Evolutionary conservation across 75 land plant species (phyloP), one percentile per base, ranked within the genome.

Genomic region (Cunninghamia lanceolata): DNA sequence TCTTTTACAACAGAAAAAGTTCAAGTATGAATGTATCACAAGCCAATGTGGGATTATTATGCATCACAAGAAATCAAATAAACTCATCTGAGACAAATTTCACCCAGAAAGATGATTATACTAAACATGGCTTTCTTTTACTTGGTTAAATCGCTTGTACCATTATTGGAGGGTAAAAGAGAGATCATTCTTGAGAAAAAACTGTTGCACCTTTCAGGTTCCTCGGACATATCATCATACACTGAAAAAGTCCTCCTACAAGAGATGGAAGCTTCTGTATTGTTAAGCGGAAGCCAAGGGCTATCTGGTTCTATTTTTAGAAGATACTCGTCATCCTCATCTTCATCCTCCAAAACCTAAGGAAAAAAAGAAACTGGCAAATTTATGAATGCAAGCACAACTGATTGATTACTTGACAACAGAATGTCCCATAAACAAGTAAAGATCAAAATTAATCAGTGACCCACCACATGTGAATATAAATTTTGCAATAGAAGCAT

Each of bases 151-250:
- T 21, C 28, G 32, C 3, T 28, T 43, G n/a, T 80, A 43, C 82
- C 35, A 71, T 71, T 71, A 71, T 13, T 80, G 82, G 47, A 80
- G 82, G 19, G n/a, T 28, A 43, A 80, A 43, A 80, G 9, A 42
- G 0, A 80, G 4, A 43, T 42, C n/a, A 9, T 21, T 43, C 46
- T 43, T 42, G 14, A 25, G 32, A 43, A 39, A 80, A 79, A 10
- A 25, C 82, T 80, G 30, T 9, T 80, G 47, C 30, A 80, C 82
- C 82, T 80, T 80, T 80, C 82, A 80, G 82, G 82, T 43, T 80
- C 82, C 45, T 78, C 43, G 19, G 42, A 38, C 81, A 80, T 42
- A n/a, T 80, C 30, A 80, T 80, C 82, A 80, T 45, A 80, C 32
- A 14, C 9, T 80, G 82, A 80, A 45, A 80, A 80, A 3, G 50